Evolutionary conservation across 176 grass and related monocot species (phyloP).

Genomic region (Aegilops bicornis): DNA sequence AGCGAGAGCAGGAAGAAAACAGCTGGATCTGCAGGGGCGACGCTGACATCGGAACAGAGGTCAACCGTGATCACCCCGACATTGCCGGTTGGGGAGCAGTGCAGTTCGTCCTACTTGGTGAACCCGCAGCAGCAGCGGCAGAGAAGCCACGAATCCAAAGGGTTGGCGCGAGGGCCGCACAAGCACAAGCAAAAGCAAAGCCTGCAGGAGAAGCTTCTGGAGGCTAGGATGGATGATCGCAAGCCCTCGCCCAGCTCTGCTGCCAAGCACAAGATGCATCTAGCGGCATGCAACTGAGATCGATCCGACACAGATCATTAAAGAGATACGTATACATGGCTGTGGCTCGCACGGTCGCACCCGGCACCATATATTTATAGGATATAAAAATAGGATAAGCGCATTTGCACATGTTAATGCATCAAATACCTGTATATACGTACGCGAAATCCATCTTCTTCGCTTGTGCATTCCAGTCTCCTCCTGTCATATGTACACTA

Average conservation of each 20-base stretch:
- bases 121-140: neutral
- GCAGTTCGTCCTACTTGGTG: constrained; percentile 5
- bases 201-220: constrained; percentile 54
- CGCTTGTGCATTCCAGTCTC: neutral
- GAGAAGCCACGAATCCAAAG: neutral
- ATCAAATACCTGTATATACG: neutral
- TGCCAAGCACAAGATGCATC: neutral
- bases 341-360: neutral
- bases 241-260: neutral
- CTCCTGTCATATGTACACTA: neutral
- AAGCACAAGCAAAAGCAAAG: constrained; percentile 42
- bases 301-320: neutral
- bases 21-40: neutral
- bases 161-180: neutral
- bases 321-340: neutral
- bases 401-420: neutral
- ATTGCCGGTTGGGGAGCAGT: constrained; percentile 19
- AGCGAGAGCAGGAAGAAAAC: constrained; percentile 37
- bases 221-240: constrained; percentile 43
- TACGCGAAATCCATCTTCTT: neutral
- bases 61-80: neutral
- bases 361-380: neutral
- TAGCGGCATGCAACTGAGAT: neutral
- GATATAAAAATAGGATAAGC: too few relatives aligned
- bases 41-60: constrained; percentile 14